Evolutionary conservation across 257 asterid species (phyloP).

Genomic region (Nicotiana undulata): DNA sequence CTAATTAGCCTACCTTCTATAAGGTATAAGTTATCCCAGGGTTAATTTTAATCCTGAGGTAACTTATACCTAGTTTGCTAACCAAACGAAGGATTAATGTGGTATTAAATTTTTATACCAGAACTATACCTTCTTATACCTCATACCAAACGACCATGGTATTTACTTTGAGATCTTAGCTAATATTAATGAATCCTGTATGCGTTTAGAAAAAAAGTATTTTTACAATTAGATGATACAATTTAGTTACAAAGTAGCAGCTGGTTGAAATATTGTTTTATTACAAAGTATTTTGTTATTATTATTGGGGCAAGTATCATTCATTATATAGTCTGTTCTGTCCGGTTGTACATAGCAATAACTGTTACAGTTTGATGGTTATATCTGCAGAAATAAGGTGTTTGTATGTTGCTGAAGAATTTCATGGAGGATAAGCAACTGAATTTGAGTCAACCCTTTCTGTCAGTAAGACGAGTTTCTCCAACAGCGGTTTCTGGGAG

Average conservation of each 20-base stretch:
- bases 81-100: too few relatives aligned
- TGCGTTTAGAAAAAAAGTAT: neutral
- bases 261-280: neutral
- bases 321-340: neutral
- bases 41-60: too few relatives aligned
- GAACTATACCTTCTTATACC: too few relatives aligned
- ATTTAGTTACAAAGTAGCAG: neutral
- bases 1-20: too few relatives aligned
- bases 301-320: neutral
- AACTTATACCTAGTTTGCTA: too few relatives aligned
- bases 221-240: neutral
- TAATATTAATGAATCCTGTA: neutral
- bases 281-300: neutral
- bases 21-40: too few relatives aligned
- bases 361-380: neutral
- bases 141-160: too few relatives aligned
- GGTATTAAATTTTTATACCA: too few relatives aligned
- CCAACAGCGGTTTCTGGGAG: conserved; percentile 20
- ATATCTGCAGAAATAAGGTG: conserved; percentile 15
- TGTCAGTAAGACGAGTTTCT: conserved; percentile 37
- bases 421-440: conserved; percentile 49
- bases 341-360: neutral
- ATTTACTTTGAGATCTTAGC: neutral
- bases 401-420: conserved; percentile 24
- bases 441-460: conserved; percentile 39